A percentile compares a stretch with the other conserved stretches of the same genome.
Conservation (phyloP, 2,329 filamentous ascomycete genomes). For the Acarospora socialis region DNA sequence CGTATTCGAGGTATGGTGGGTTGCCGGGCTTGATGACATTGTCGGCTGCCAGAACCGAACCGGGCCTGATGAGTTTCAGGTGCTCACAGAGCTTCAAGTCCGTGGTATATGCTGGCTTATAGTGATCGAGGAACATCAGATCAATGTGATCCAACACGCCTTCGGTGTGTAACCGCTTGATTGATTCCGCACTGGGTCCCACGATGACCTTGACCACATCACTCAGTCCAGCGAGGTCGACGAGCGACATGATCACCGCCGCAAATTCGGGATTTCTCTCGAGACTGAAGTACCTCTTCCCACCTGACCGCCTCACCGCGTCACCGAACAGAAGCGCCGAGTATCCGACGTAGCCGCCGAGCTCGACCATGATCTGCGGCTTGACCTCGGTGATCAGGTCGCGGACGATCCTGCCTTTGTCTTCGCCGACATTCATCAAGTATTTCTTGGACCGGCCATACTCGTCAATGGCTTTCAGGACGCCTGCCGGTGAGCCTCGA, state of each 20-base stretch:
- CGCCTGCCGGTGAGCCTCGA: constrained; percentile 46
- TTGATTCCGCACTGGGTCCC: constrained; percentile 51
- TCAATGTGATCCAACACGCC: constrained; percentile 48
- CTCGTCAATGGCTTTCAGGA: constrained; percentile 57
- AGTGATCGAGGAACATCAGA: constrained; percentile 67
- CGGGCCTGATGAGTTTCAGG: constrained; percentile 47
- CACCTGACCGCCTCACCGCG: constrained; percentile 48
- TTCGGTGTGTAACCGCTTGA: constrained; percentile 43
- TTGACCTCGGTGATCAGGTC: constrained; percentile 53
- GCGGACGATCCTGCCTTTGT: constrained; percentile 58
- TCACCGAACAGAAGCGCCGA: constrained; percentile 63
- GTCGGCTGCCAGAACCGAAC: constrained; percentile 49
- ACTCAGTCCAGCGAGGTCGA: constrained; percentile 58
- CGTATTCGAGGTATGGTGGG: constrained; percentile 56
- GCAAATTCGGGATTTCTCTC: constrained; percentile 64
- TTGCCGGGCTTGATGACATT: constrained; percentile 61
- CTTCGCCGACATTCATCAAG: constrained; percentile 66
- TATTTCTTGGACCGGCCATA: constrained; percentile 52
- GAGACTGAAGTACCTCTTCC: constrained; percentile 53
- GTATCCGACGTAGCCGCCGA: constrained; percentile 72
- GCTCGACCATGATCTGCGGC: constrained; percentile 58
- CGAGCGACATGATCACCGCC: constrained; percentile 51
- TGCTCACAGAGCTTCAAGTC: constrained; percentile 68
- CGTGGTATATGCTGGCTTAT: constrained; percentile 59
- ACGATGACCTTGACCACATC: constrained; percentile 57